Evolutionary conservation across 805 yeast species (phyloP).

Genomic region (Metschnikowia proteae): DNA sequence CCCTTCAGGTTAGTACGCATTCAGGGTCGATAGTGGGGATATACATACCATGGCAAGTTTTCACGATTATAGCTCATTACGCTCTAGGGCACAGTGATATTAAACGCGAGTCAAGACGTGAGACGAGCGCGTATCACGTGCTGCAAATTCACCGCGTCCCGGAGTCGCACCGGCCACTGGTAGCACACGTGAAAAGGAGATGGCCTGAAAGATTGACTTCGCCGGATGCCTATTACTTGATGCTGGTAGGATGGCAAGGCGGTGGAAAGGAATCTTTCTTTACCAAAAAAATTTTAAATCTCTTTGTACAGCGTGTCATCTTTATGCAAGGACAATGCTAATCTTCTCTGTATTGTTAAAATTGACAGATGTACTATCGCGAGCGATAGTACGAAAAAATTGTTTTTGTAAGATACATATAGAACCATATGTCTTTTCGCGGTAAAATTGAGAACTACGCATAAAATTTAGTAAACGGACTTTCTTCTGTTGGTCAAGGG

Average conservation of each 20-base stretch:
- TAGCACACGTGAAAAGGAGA: neutral
- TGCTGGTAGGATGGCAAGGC: neutral
- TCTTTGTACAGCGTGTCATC: conserved; percentile 99
- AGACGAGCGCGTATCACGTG: conserved; percentile 2
- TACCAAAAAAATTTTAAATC: conserved; percentile 82
- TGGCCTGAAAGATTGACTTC: neutral
- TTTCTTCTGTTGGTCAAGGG: too few species aligned
- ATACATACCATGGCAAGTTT: conserved; percentile 21
- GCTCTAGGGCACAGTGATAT: neutral
- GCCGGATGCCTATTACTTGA: neutral
- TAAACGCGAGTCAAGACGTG: conserved; percentile 2
- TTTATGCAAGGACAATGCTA: conserved; percentile 99
- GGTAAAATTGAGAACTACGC: neutral
- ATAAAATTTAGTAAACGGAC: too few species aligned
- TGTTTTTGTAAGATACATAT: neutral
- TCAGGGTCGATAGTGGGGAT: neutral
- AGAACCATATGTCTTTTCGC: neutral
- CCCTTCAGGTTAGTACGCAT: conserved; percentile 44
- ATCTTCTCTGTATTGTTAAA: conserved; percentile 99
- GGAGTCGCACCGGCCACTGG: neutral
- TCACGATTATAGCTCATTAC: conserved; percentile 7
- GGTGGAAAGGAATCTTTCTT: neutral
- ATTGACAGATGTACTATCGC: conserved; percentile 81
- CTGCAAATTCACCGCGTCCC: neutral
- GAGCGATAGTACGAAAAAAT: conserved; percentile 36